phyloP scores from a whole-genome alignment of 148 eudicot species.

The Vaccinium myrtillus region DNA sequence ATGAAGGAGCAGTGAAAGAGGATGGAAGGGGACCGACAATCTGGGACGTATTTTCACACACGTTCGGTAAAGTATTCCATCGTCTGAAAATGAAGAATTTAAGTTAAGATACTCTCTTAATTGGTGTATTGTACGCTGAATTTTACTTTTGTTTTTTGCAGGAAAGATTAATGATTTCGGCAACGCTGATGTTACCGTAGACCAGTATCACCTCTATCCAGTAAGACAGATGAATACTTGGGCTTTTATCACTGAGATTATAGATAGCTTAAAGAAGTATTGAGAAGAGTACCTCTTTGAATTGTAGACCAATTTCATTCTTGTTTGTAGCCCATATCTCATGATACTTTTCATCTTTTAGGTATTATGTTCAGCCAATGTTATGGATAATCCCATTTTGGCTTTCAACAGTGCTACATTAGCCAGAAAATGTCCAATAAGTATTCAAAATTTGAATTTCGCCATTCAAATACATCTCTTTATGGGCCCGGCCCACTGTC shows the following conservation, averaged over 20 bases:
- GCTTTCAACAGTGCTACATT: neutral
- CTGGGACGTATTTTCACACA: neutral
- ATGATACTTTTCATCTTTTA: neutral
- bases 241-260: neutral
- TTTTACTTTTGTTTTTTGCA: slow-evolving; percentile 19
- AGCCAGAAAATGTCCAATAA: neutral
- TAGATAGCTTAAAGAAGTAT: neutral
- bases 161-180: slow-evolving; percentile 79
- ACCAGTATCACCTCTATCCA: slow-evolving; percentile 67
- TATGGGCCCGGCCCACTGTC: neutral
- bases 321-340: neutral
- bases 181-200: slow-evolving; percentile 80
- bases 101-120: neutral
- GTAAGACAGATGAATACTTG: slow-evolving; percentile 39
- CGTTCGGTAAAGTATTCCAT: neutral
- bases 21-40: slow-evolving; percentile 8
- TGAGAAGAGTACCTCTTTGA: neutral
- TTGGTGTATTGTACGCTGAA: neutral
- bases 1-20: slow-evolving; percentile 13
- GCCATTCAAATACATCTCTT: neutral
- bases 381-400: neutral
- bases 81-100: neutral
- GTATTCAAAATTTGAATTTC: neutral
- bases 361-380: neutral
- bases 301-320: neutral